Base-by-base conservation (phyloP, 2,329 filamentous ascomycete species). In the Cordyceps cateniannulata region DNA sequence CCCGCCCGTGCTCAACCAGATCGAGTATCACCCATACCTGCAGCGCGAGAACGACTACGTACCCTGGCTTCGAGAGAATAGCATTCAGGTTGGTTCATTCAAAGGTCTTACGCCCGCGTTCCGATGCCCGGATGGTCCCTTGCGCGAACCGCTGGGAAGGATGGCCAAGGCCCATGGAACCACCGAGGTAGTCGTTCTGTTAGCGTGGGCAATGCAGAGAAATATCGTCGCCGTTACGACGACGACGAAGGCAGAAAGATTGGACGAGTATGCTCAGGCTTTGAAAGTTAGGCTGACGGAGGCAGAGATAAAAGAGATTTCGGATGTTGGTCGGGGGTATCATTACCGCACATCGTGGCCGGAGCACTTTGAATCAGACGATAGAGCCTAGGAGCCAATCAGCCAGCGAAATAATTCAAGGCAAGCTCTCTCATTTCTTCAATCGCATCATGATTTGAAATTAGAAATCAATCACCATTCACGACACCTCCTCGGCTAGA, bases 31-130 rank as follows among this genome's bases (percentile, higher is more conserved):
- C 55, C 45, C 55, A 35, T 58, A 58, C 18, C 24, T 58, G 18
- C 55, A 58, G 35, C 55, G 55, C 12, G 45, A 12, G 32, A 50
- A 50, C 45, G 55, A 50, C n/a, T 42, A 42, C 32, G 52, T 55
- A 22, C 49, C 35, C 50, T 55, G 59, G 59, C 38, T 61, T 27
- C 51, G 45, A n/a, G n/a, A 50, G 44, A n/a, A 56, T 16, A 32
- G 45, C 45, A 56, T 56, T 35, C 42, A 61, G 35, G 51, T 61
- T n/a, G 44, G 8, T 16, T 29, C 59, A 10, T 61, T 61, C 59
- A 61, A 61, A 32, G 22, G 59, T n/a, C 52, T 61, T 5, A 55
- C n/a, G 5, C 45, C 24, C 6, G 45, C 45, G 22, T 2, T 48
- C 5, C 14, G 24, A 22, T 27, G 45, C 45, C 24, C 16, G 14